phyloP scores from a whole-genome alignment of 1,284 basidiomycete species.

The Amylostereum chailletii region DNA sequence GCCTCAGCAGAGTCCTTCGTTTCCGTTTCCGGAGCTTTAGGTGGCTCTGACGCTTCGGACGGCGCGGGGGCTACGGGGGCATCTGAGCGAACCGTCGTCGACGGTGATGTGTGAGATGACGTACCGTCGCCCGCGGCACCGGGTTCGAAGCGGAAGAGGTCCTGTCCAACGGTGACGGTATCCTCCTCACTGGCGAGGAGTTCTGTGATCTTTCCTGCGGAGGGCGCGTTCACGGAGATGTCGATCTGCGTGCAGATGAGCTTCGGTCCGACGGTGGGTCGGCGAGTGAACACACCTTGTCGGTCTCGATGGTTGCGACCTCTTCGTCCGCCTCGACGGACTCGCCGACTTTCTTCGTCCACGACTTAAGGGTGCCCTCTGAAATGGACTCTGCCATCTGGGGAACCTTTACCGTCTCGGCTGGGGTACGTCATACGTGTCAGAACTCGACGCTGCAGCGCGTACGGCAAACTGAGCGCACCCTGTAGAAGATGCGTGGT shows the following conservation, averaged over 20 bases:
- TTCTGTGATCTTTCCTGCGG: conserved; percentile 84
- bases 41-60: conserved; percentile 12
- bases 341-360: conserved; percentile 93
- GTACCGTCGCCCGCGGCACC: conserved; percentile 59
- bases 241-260: conserved; percentile 63
- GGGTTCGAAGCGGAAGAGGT: conserved; percentile 87
- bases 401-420: conserved; percentile 91
- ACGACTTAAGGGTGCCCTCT: conserved; percentile 94
- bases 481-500: conserved; percentile 61
- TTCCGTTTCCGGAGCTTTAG: conserved; percentile 29
- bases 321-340: conserved; percentile 90
- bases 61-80: too few species aligned
- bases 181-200: conserved; percentile 87
- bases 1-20: conserved; percentile 38
- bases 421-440: conserved; percentile 26
- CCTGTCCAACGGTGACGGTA: conserved; percentile 92
- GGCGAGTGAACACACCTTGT: conserved; percentile 63
- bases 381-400: conserved; percentile 99
- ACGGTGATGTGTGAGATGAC: conserved; percentile 12
- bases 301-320: conserved; percentile 96
- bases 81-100: too few species aligned
- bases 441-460: background rate
- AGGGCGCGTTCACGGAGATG: conserved; percentile 92
- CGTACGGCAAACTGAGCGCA: conserved; percentile 21
- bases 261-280: background rate